Base-by-base conservation (phyloP, 2,329 filamentous ascomycete species). In the Cordyceps cateniannulata region DNA sequence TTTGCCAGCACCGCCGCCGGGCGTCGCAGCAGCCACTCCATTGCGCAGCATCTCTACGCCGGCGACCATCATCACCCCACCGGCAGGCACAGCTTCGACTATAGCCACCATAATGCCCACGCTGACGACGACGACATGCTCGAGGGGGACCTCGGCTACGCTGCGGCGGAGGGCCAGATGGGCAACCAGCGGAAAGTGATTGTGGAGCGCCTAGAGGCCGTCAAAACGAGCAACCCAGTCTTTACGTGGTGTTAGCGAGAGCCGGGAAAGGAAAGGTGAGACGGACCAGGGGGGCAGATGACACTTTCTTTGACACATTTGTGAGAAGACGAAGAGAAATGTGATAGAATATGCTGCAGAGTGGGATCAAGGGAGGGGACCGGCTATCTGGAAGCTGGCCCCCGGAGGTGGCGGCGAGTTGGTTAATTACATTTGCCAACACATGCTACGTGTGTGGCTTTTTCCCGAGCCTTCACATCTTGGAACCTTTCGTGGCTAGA, bases 161-260 rank as follows among this genome's bases (percentile, higher is more conserved):
- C 93, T 12, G 93, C 93, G 1, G 95, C 95, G 0, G 91, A 93
- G 72, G 95, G 91, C 27, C 91, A 96, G 85, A 95, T 98, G 74
- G 90, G 90, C 14, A 90, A 92, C 69, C 87, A 89, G 72, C 85
- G 93, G 68, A 96, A 95, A 75, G 95, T 99, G 52, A 98, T 99
- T 79, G 93, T 99, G 52, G 95, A 99, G 79, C 82, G 95, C 64
- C 77, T 99, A 62, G 95, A 99, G 79, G 90, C 93, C 63, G 95
- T 99, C 64, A 98, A 98, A 81, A 91, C 87, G 71, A 89, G 89
- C 72, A 96, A 96, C 71, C 95, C 95, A 2, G 92, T 99, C 35
- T 99, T 99, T 75, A 96, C 90, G 49, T 99, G 95, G 90, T 99
- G 95, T 79, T 98, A 35, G 32, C 32, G 32, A 14, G 32, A 35